Percentiles rank a stretch among this genome's conserved stretches.
phyloP scores from a whole-genome alignment of 768 basidiomycete genomes.

The Hypholoma sublateritium region DNA sequence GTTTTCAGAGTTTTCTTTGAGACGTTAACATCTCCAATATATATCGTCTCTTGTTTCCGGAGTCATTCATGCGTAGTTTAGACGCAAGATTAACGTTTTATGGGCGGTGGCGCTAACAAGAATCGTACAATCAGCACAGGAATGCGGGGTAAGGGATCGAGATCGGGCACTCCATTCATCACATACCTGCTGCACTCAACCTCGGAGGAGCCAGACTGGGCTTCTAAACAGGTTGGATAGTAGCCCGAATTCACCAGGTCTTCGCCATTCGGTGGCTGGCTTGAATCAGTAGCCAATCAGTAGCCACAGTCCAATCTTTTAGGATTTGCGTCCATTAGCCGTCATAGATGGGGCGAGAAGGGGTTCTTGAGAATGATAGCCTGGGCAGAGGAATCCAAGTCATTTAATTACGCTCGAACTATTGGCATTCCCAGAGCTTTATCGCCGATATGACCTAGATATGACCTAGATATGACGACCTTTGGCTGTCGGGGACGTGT shows the following conservation, averaged over 20 bases:
- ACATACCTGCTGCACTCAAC: neutral
- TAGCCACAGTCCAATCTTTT: too few relatives aligned
- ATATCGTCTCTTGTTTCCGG: neutral
- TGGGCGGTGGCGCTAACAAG: neutral
- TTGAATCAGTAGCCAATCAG: too few relatives aligned
- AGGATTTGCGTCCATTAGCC: too few relatives aligned
- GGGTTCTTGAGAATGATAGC: neutral
- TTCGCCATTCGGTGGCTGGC: neutral
- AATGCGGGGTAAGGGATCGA: slow-evolving; percentile 5
- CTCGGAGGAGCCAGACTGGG: neutral
- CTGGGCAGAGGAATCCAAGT: neutral
- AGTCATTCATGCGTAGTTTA: neutral
- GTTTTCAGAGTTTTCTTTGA: neutral
- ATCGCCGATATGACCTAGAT: neutral
- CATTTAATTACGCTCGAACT: neutral
- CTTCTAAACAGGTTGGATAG: neutral
- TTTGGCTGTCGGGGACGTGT: neutral
- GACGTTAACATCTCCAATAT: neutral
- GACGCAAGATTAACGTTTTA: slow-evolving; percentile 2
- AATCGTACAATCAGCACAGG: slow-evolving; percentile 2
- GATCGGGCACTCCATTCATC: neutral
- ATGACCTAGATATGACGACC: neutral
- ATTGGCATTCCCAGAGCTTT: neutral
- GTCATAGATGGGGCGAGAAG: too few relatives aligned
- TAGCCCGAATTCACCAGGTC: too few relatives aligned